Evolutionary conservation across 208 protist species (phyloP).

Genomic region (Angomonas desouzai): DNA sequence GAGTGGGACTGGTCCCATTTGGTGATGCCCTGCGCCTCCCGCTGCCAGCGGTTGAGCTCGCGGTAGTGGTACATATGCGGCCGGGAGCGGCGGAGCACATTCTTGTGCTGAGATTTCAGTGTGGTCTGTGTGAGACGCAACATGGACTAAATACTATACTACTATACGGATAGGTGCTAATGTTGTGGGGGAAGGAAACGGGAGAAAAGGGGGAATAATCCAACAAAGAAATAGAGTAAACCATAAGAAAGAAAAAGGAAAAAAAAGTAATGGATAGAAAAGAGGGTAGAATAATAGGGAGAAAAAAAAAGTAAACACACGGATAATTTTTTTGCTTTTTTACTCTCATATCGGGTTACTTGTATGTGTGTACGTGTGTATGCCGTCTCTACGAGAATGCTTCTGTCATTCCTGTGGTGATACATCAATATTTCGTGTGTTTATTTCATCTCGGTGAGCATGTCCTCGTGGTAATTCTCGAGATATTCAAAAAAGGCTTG

Average conservation of each 20-base stretch:
- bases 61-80: slow-evolving; percentile 86
- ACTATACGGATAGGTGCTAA: not conserved
- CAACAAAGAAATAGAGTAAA: too few relatives aligned
- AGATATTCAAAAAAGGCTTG: slow-evolving; percentile 16
- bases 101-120: slow-evolving; percentile 79
- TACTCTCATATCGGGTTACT: too few relatives aligned
- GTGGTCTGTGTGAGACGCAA: slow-evolving; percentile 25
- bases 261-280: too few relatives aligned
- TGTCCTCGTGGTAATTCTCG: slow-evolving; percentile 7
- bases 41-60: slow-evolving; percentile 88
- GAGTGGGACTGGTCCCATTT: slow-evolving; percentile 89
- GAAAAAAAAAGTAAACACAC: slow-evolving; percentile 11
- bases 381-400: too few relatives aligned
- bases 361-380: too few relatives aligned
- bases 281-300: slow-evolving; percentile 12
- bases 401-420: too few relatives aligned
- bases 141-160: slow-evolving; percentile 19
- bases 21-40: slow-evolving; percentile 84
- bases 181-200: not conserved
- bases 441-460: not conserved
- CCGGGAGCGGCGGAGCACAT: slow-evolving; percentile 68
- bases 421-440: too few relatives aligned
- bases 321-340: too few relatives aligned
- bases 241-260: too few relatives aligned
- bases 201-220: too few relatives aligned